phyloP scores from a whole-genome alignment of 768 basidiomycete species.

The Calocybe gangraenosa region DNA sequence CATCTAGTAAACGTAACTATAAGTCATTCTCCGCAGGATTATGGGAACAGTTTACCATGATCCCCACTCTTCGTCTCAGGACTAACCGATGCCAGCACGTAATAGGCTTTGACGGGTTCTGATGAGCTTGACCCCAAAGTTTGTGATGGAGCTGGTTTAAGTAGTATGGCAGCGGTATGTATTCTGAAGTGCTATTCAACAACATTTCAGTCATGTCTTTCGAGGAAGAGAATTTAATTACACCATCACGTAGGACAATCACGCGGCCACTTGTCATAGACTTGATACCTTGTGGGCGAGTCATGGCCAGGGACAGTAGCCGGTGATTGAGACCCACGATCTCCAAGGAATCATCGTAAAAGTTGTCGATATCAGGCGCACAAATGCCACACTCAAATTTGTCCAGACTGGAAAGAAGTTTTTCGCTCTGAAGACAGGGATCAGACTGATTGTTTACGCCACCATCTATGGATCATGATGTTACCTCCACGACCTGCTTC shows the following conservation, averaged over 20 bases:
- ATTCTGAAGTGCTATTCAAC: slow-evolving; percentile 66
- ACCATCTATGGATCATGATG: slow-evolving; percentile 14
- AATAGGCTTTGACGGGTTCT: slow-evolving; percentile 55
- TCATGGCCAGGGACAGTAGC: slow-evolving; percentile 56
- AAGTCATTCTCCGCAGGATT: not conserved
- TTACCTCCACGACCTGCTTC: slow-evolving; percentile 77
- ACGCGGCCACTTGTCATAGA: slow-evolving; percentile 71
- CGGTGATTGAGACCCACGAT: slow-evolving; percentile 60
- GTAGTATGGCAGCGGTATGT: slow-evolving; percentile 65
- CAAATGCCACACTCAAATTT: slow-evolving; percentile 70
- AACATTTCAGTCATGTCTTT: no score
- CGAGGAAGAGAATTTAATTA: slow-evolving; percentile 31
- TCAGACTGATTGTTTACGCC: slow-evolving; percentile 4
- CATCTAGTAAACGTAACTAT: slow-evolving; percentile 37
- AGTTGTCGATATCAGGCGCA: slow-evolving; percentile 63
- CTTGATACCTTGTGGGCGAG: slow-evolving; percentile 64
- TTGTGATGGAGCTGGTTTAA: slow-evolving; percentile 59
- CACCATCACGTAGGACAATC: slow-evolving; percentile 77
- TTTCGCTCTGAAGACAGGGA: slow-evolving; percentile 57
- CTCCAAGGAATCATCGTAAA: slow-evolving; percentile 68
- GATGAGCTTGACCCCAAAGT: slow-evolving; percentile 35
- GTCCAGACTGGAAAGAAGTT: slow-evolving; percentile 52
- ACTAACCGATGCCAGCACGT: slow-evolving; percentile 69
- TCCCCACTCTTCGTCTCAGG: slow-evolving; percentile 51
- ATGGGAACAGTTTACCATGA: slow-evolving; percentile 37